Evolutionary conservation across 495 filamentous ascomycete species (phyloP).

Genomic region (Talaromyces stipitatus): DNA sequence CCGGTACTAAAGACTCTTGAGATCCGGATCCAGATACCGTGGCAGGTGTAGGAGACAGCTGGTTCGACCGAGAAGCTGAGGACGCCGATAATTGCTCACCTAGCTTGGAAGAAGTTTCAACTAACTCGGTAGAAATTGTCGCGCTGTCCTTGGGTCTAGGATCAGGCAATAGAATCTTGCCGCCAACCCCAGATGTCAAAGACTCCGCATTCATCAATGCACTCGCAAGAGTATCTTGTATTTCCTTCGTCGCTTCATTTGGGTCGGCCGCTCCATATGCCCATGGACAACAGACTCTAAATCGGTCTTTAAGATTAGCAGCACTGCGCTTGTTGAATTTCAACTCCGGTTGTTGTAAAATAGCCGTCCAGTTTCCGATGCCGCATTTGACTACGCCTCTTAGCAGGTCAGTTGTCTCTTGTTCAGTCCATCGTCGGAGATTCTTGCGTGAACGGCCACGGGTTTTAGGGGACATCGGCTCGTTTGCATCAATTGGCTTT

Average conservation of each 20-base stretch:
- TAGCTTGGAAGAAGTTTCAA: neutral
- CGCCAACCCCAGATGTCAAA: conserved; percentile 15
- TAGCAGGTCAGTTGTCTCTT: conserved; percentile 72
- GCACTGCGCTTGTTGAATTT: conserved; percentile 68
- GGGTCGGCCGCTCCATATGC: conserved; percentile 39
- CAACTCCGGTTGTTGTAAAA: conserved; percentile 66
- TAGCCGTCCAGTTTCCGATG: conserved; percentile 81
- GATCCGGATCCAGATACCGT: neutral
- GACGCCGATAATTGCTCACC: neutral
- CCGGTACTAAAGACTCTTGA: neutral
- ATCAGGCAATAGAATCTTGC: conserved; percentile 20
- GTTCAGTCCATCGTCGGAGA: conserved; percentile 67
- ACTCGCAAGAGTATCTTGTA: conserved; percentile 32
- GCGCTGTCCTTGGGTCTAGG: conserved; percentile 5
- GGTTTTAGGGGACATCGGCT: conserved; percentile 32
- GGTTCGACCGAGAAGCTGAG: neutral
- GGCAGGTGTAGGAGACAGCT: neutral
- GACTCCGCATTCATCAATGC: conserved; percentile 27
- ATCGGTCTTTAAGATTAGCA: conserved; percentile 81
- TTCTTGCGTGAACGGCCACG: conserved; percentile 39
- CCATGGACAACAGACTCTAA: conserved; percentile 68
- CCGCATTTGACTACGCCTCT: conserved; percentile 74
- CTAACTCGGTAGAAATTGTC: neutral
- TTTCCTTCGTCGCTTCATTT: conserved; percentile 38
- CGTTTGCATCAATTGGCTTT: conserved; percentile 14